Evolutionary conservation across 2,329 filamentous ascomycete species (phyloP).

Genomic region (Gnomoniopsis sp.): DNA sequence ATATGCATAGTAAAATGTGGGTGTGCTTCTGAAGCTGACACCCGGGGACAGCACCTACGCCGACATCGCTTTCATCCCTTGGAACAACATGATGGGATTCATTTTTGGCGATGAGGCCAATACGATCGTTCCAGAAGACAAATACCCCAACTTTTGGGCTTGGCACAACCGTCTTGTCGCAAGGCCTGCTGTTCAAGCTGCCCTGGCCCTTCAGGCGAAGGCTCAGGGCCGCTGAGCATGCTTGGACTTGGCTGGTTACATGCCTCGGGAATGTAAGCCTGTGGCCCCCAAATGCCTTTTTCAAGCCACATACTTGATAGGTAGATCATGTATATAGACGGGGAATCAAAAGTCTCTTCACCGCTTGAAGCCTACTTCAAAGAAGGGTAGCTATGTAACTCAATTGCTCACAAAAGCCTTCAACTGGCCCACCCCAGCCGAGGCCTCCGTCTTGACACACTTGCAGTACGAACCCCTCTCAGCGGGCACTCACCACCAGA

Average conservation of each 20-base stretch:
- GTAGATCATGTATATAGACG: too few relatives aligned
- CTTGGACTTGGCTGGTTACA: not conserved
- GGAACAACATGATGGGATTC: constrained; percentile 16
- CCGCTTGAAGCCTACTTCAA: too few relatives aligned
- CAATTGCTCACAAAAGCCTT: too few relatives aligned
- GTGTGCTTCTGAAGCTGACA: not conserved
- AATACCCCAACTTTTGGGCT: constrained; percentile 31
- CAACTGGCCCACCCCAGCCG: too few relatives aligned
- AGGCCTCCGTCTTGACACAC: too few relatives aligned
- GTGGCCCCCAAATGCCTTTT: too few relatives aligned
- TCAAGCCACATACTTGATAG: too few relatives aligned
- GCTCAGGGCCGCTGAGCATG: not conserved
- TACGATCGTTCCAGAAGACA: constrained; percentile 27
- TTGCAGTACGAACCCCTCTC: too few relatives aligned
- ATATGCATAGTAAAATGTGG: too few relatives aligned
- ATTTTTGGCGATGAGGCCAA: constrained; percentile 22
- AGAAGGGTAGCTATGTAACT: too few relatives aligned
- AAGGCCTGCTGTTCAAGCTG: constrained; percentile 27
- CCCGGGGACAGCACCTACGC: constrained; percentile 21
- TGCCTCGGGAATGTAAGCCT: not conserved
- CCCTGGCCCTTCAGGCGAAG: not conserved
- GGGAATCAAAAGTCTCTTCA: too few relatives aligned
- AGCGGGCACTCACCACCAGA: too few relatives aligned
- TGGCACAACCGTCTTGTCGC: constrained; percentile 32
- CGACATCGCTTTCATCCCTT: constrained; percentile 22